A percentile compares a stretch with the other conserved stretches of the same genome.
Evolutionary conservation across 805 yeast species (phyloP).

Genomic region (Saturnispora hagleri): DNA sequence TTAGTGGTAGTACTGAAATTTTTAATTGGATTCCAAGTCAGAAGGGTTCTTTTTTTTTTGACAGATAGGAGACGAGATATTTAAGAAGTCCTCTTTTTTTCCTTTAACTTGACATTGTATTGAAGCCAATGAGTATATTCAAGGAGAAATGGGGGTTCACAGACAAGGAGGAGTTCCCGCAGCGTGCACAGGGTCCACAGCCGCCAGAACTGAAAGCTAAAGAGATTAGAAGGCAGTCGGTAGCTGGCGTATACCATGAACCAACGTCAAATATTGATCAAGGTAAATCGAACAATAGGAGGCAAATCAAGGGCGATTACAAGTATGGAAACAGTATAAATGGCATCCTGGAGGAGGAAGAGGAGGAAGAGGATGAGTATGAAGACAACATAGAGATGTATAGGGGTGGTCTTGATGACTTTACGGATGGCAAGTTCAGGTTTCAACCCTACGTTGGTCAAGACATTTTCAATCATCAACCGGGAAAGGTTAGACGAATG

Average conservation of each 20-base stretch:
- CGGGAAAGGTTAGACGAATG: constrained; percentile 39
- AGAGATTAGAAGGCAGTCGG: constrained; percentile 24
- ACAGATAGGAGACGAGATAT: neutral
- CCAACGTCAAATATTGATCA: neutral
- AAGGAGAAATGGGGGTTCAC: constrained; percentile 8
- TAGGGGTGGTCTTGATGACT: neutral
- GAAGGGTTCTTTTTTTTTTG: neutral
- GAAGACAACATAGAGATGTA: neutral
- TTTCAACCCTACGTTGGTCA: constrained; percentile 1
- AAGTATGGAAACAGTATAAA: neutral
- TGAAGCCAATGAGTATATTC: constrained; percentile 4
- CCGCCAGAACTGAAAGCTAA: constrained; percentile 14
- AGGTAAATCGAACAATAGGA: neutral
- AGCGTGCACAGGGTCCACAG: constrained; percentile 25
- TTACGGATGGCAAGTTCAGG: neutral
- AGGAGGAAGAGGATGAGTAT: neutral
- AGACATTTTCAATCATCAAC: neutral
- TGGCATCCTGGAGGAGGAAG: neutral
- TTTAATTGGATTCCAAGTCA: neutral
- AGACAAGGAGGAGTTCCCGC: constrained; percentile 17
- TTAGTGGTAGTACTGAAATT: too few species aligned
- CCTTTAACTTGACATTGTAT: neutral
- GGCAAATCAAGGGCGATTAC: neutral
- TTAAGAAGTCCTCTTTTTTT: neutral
- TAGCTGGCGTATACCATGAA: constrained; percentile 22